Evolutionary conservation across 371 early-diverging fungal species (phyloP), one percentile per base, ranked within the genome.

Genomic region (Mucor circinelloides): DNA sequence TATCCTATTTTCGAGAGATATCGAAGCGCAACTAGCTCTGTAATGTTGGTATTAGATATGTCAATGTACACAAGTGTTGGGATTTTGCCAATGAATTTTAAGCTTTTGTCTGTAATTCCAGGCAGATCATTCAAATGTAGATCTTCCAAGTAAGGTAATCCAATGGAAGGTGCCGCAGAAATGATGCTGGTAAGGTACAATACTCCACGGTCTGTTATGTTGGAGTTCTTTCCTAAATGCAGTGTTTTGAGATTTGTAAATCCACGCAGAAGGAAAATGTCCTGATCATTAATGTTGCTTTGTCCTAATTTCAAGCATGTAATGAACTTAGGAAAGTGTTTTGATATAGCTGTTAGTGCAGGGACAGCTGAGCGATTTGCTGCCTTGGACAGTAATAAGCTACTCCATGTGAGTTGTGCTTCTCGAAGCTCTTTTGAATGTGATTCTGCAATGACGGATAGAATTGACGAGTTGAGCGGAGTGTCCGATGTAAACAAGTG

Each of bases 31-130:
- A 72, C 68, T 27, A 60, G 21, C 0, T 30, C 38, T 8, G 52
- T 67, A 0, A 72, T 28, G 15, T 28, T 36, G 7, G 72, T 72
- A 13, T 44, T 15, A 13, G 72, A 46, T 7, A 72, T 28, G 32
- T 60, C 60, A 12, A 72, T 8, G 10, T 31, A 60, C 12, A 12
- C 7, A 23, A 72, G 40, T 10, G 58, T 17, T 13, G 46, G 25
- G 27, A 72, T 50, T 25, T 60, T 46, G 1, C 57, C 64, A 27
- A 72, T 27, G 15, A 62, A 62, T 25, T 64, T 72, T 30, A 72
- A 27, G 19, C 58, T 44, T 23, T 65, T 64, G 32, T 72, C 72
- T 10, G 72, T 72, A 2, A 72, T 44, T 1, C 27, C 40, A 10
- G 38, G 58, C 19, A 64, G 42, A 23, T 57, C 31, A 12, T 40